Evolutionary conservation across 2,329 filamentous ascomycete species (phyloP).

Genomic region (Arthrinium puccinioides): DNA sequence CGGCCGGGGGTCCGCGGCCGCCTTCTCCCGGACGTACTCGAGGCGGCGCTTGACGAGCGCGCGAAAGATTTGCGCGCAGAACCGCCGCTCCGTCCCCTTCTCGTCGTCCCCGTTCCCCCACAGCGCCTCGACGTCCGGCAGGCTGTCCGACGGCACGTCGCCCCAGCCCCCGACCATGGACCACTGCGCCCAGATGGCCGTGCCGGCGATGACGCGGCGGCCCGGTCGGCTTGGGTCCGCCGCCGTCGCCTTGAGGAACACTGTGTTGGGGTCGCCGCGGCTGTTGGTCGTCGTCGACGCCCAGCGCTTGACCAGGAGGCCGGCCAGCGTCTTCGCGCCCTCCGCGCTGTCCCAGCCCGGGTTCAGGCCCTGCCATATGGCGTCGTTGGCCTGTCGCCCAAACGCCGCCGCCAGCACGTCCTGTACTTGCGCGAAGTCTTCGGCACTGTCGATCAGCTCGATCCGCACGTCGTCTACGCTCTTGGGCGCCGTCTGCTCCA

Average conservation of each 20-base stretch:
- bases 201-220: conserved; percentile 33
- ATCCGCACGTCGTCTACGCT: conserved; percentile 13
- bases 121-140: conserved; percentile 21
- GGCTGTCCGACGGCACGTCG: conserved; percentile 27
- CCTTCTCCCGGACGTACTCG: conserved; percentile 27
- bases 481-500: too few relatives aligned
- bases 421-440: conserved; percentile 18
- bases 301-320: conserved; percentile 35
- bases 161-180: conserved; percentile 42
- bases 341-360: conserved; percentile 46
- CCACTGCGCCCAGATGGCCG: conserved; percentile 48
- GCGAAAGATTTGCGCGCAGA: conserved; percentile 32
- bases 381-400: conserved; percentile 41
- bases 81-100: conserved; percentile 37
- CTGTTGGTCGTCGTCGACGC: conserved; percentile 28
- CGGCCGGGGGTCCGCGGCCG: conserved; percentile 30
- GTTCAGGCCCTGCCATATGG: conserved; percentile 37
- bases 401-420: conserved; percentile 33
- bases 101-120: conserved; percentile 34
- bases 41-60: conserved; percentile 37
- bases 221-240: conserved; percentile 17
- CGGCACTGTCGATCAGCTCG: conserved; percentile 12
- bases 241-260: conserved; percentile 48
- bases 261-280: conserved; percentile 37
- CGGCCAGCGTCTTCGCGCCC: conserved; percentile 28